Evolutionary conservation across 305 asterid genomes (phyloP).

Genomic region (Fraxinus sp.): DNA sequence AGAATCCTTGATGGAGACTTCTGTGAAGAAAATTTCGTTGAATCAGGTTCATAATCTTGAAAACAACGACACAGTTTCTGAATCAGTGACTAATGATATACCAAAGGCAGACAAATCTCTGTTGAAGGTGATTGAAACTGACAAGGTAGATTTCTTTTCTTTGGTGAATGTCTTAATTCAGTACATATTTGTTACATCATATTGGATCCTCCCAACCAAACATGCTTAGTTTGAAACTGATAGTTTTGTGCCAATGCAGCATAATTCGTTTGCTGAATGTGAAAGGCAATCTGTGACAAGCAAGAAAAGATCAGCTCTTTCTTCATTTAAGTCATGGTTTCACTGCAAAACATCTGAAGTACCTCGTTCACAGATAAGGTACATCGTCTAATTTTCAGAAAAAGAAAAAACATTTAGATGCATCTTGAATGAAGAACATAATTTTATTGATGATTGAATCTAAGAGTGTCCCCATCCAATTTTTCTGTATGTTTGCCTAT

Average conservation of each 20-base stretch:
- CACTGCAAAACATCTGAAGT: neutral
- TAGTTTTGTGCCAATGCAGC: slow-evolving; percentile 27
- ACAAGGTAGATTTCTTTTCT: neutral
- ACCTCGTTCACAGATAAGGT: neutral
- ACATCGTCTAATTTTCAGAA: neutral
- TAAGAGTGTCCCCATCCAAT: neutral
- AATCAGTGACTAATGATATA: slow-evolving; percentile 44
- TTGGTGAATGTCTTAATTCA: neutral
- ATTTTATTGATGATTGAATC: neutral
- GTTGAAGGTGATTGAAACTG: slow-evolving; percentile 37
- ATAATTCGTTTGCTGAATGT: slow-evolving; percentile 29
- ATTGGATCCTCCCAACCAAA: neutral
- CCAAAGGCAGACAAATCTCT: slow-evolving; percentile 54
- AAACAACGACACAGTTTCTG: slow-evolving; percentile 36
- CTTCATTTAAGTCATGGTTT: slow-evolving; percentile 27
- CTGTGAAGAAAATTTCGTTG: slow-evolving; percentile 11
- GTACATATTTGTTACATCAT: neutral
- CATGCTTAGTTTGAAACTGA: slow-evolving; percentile 2
- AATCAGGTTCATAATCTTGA: slow-evolving; percentile 23
- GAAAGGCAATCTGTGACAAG: slow-evolving; percentile 27
- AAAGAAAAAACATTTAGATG: neutral
- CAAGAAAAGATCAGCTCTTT: slow-evolving; percentile 32
- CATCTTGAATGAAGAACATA: neutral
- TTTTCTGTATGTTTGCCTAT: neutral
- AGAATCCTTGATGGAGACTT: slow-evolving; percentile 20